Evolutionary conservation across 805 yeast genomes (phyloP).

Genomic region (Candida krabiensis): DNA sequence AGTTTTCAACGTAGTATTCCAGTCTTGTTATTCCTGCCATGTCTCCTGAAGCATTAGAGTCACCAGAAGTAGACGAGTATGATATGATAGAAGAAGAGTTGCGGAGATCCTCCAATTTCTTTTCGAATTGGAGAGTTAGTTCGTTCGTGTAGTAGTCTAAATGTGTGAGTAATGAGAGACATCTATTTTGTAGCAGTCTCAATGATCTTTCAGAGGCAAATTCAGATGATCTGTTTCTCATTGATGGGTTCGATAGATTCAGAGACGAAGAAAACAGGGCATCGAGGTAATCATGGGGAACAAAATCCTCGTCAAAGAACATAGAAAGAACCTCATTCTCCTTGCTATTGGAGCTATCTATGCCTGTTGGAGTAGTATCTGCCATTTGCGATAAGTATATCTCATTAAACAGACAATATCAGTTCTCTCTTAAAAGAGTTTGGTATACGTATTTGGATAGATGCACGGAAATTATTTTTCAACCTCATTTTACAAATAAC

Average conservation of each 20-base stretch:
- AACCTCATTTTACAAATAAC: no score
- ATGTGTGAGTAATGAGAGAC: constrained; percentile 54
- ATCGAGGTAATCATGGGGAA: constrained; percentile 64
- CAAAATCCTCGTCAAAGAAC: constrained; percentile 68
- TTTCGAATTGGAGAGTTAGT: constrained; percentile 52
- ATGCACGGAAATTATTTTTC: no score
- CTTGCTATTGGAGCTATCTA: constrained; percentile 5
- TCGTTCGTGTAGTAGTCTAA: constrained; percentile 64
- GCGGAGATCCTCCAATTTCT: constrained; percentile 48
- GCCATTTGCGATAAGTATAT: no score
- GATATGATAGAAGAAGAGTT: constrained; percentile 52
- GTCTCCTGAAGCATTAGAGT: constrained; percentile 2
- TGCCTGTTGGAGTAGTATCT: not conserved
- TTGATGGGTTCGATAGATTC: constrained; percentile 12
- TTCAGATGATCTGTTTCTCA: constrained; percentile 27
- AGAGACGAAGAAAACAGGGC: constrained; percentile 51
- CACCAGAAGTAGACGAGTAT: constrained; percentile 26
- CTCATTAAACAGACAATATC: no score
- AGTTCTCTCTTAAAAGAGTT: no score
- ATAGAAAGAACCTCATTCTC: constrained; percentile 52
- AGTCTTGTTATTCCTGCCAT: constrained; percentile 52
- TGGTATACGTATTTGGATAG: no score
- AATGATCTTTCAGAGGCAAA: constrained; percentile 34
- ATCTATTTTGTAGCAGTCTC: constrained; percentile 44
- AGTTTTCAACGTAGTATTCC: constrained; percentile 63